Base-by-base conservation (phyloP, 129 eudicot genomes). In the Tanacetum coccineum region DNA sequence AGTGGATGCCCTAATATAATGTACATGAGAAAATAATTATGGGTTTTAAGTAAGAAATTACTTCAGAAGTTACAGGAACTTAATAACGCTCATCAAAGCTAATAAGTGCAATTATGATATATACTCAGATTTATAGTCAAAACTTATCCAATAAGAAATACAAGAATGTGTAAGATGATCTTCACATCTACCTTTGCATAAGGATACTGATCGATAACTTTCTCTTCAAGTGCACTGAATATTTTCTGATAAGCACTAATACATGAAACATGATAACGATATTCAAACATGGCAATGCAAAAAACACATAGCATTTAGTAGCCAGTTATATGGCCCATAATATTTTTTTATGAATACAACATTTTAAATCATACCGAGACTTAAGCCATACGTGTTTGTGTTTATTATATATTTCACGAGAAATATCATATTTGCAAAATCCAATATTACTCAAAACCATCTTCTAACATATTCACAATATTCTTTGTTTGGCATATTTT, bases 401-500 rank as follows among this genome's bases (percentile, higher is more conserved):
- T 66, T 81, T 91, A 66, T 70, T 76, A 83, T 91, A 87, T 74
- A 91, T 60, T 48, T 91, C 97, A 59, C 63, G 76, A 68, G 87
- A 81, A 79, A 91, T 90, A 73, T 91, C 96, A 52, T 85, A 96
- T 82, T 85, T 91, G 84, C 96, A 87, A 78, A 79, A 91, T 26
- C 97, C 97, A 65, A 91, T 87, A 75, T 91, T 87, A 68, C 97
- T 91, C 84, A 91, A 84, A 51, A 87, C 97, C 97, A 91, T 91
- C 90, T 61, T 67, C 73, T 28, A n/a, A 71, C 71, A 72, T 79
- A 81, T 18, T 44, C 66, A 67, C 76, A 22, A 53, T 77, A 84
- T 64, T 78, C 85, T 61, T 66, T 56, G 60, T 66, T 76, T 53
- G 80, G 72, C 65, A 76, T 81, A 10, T 45, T 44, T 8, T 39